Base-by-base conservation (phyloP, 495 filamentous ascomycete genomes). In the Monascus purpureus region DNA sequence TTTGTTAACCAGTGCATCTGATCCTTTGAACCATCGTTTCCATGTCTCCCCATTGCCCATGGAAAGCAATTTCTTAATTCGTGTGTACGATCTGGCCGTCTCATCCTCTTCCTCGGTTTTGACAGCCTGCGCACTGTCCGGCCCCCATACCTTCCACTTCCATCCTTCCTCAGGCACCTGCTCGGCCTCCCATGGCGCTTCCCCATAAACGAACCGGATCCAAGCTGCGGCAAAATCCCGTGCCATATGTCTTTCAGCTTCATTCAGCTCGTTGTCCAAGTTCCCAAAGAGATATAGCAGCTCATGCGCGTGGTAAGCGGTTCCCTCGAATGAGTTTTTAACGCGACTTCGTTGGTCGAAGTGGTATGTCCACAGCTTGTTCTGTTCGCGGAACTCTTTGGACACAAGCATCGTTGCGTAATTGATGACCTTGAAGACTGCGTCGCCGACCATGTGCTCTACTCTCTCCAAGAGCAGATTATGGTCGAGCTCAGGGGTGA, bases 371-470 rank as follows among this genome's bases (percentile, higher is more conserved):
- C 37, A 52, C 0, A 43, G 12, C 1, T 29, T 18, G 0, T 32
- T 29, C 6, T 38, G 4, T 2, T 17, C 20, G 20, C 25, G 1
- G 6, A 16, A 26, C 32, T 41, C 6, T 28, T 28, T 8, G 20
- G 20, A 22, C 20, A 9, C 20, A 22, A 30, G 17, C 5, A 29
- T n/a, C 4, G 44, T 36, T 0, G 40, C 32, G 17, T 48, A 52
- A 11, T 55, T 55, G 0, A 43, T 46, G 5, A 55, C 42, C 12
- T 48, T 50, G 37, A 52, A 55, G 29, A 55, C 36, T 0, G 35
- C 46, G 33, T 55, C 48, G 13, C 51, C 48, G 28, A 43, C 49
- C 48, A 55, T 52, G 17, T 52, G 40, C 27, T 55, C 48, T 5
- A 52, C 38, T 8, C 42, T 36, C n/a, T 11, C 9, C 1, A 50